Percentiles rank a stretch among this genome's conserved stretches.
Evolutionary conservation across 78 protist species (phyloP).

Genomic region (Dictyostelium purpureum): DNA sequence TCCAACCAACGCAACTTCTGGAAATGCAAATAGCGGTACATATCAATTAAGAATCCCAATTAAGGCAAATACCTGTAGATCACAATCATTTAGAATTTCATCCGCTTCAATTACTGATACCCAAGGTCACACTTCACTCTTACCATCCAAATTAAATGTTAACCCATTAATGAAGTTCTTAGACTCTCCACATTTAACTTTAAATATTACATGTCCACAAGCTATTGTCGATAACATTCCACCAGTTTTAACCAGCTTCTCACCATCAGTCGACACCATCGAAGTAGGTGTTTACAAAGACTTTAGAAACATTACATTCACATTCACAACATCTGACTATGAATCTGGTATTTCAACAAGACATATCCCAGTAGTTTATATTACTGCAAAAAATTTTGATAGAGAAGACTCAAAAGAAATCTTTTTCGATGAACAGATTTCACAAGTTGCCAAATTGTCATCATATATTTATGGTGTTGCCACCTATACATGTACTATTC

Average conservation of each 20-base stretch:
- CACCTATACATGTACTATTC: neutral
- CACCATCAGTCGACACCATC: neutral
- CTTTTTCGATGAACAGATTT: neutral
- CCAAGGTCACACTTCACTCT: neutral
- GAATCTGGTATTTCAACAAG: conserved; percentile 18
- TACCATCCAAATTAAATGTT: neutral
- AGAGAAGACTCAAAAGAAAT: too few relatives aligned
- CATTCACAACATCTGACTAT: neutral
- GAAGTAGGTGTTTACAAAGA: neutral
- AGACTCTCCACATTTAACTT: neutral
- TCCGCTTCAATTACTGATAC: neutral
- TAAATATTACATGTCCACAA: neutral
- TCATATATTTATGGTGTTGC: neutral
- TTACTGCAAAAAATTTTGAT: neutral
- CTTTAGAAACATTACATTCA: neutral
- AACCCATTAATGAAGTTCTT: neutral
- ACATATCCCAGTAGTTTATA: conserved; percentile 17
- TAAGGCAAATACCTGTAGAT: neutral
- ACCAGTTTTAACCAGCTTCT: neutral
- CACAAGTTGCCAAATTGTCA: neutral
- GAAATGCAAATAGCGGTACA: neutral
- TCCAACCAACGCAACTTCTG: neutral
- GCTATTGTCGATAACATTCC: neutral
- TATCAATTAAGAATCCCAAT: conserved; percentile 22
- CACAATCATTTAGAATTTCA: neutral